Conservation (phyloP, 2,329 filamentous ascomycete genomes). For the Corynespora cassiicola region DNA sequence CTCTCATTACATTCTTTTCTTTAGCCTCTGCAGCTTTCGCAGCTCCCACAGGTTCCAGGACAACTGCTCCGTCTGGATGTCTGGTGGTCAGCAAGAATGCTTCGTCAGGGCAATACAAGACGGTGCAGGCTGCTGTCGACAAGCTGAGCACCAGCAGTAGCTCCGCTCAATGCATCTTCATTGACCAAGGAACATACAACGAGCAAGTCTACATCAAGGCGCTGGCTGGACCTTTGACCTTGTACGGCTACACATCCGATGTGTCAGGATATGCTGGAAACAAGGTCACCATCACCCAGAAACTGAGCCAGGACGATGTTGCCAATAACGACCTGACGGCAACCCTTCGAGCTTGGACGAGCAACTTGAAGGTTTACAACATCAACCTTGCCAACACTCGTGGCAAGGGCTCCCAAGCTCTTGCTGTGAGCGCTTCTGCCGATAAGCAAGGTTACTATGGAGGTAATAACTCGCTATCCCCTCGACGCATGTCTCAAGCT, state of each 20-base stretch:
- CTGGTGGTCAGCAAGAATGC: conserved; percentile 53
- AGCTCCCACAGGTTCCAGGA: conserved; percentile 37
- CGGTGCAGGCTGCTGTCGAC: conserved; percentile 64
- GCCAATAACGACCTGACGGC: conserved; percentile 61
- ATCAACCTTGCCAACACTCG: conserved; percentile 59
- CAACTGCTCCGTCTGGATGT: conserved; percentile 57
- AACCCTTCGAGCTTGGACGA: conserved; percentile 56
- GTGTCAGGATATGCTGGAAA: conserved; percentile 58
- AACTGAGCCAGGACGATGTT: conserved; percentile 54
- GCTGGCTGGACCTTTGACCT: conserved; percentile 57
- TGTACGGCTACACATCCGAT: conserved; percentile 67
- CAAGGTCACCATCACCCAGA: conserved; percentile 62
- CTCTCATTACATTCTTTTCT: conserved; percentile 23
- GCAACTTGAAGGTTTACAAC: conserved; percentile 67
- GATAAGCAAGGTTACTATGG: conserved; percentile 64
- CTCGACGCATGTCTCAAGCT: too few relatives aligned
- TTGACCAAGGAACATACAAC: conserved; percentile 65
- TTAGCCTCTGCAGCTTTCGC: conserved; percentile 26
- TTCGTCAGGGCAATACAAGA: conserved; percentile 52
- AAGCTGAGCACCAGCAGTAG: conserved; percentile 62
- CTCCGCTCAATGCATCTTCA: conserved; percentile 65
- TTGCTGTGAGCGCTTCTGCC: conserved; percentile 61
- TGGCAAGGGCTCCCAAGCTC: conserved; percentile 58
- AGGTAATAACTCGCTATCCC: too few relatives aligned
- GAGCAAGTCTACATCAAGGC: conserved; percentile 65